phyloP scores from a whole-genome alignment of 352 stramenopile species.

The Globisporangium parvum region DNA sequence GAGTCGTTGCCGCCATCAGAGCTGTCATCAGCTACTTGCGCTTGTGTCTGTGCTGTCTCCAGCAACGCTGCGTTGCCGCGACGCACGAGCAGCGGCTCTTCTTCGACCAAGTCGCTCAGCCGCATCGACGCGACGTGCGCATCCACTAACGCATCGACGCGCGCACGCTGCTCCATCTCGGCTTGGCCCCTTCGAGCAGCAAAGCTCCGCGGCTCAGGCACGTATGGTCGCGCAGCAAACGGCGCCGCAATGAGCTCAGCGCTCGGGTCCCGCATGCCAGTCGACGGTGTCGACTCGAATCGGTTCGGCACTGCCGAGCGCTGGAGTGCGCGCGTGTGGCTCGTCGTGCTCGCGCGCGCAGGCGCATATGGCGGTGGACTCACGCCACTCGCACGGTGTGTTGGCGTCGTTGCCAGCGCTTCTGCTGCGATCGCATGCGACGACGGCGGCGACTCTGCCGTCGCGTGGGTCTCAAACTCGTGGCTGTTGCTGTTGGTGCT shows the following conservation, averaged over 20 bases:
- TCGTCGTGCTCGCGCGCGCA: conserved; percentile 6
- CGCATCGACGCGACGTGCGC: conserved; percentile 3
- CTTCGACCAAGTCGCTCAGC: conserved; percentile 8
- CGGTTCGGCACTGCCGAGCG: conserved; percentile 19
- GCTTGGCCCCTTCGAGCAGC: conserved; percentile 1
- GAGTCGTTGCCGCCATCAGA: conserved; percentile 1
- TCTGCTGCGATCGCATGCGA: not conserved
- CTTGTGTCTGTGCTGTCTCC: not conserved
- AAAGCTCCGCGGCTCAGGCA: not conserved
- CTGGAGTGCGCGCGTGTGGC: conserved; percentile 4
- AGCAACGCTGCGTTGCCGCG: not conserved
- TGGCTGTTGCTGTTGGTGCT: conserved; percentile 21
- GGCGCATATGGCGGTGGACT: conserved; percentile 7
- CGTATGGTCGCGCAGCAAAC: conserved; percentile 5
- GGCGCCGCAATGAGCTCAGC: conserved; percentile 30
- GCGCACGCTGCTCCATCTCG: not conserved
- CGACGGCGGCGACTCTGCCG: not conserved
- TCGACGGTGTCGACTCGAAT: conserved; percentile 23
- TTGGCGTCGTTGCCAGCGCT: conserved; percentile 11
- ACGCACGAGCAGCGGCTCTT: conserved; percentile 8
- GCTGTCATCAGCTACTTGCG: not conserved
- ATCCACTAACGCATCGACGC: not conserved
- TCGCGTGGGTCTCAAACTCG: not conserved
- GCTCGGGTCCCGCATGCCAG: conserved; percentile 35
- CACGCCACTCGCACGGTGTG: conserved; percentile 5